These are phyloP conservation scores for Ephemerocybe angulata DNA, from an alignment of 768 basidiomycete species.

Conservation along the genomic window DNA sequence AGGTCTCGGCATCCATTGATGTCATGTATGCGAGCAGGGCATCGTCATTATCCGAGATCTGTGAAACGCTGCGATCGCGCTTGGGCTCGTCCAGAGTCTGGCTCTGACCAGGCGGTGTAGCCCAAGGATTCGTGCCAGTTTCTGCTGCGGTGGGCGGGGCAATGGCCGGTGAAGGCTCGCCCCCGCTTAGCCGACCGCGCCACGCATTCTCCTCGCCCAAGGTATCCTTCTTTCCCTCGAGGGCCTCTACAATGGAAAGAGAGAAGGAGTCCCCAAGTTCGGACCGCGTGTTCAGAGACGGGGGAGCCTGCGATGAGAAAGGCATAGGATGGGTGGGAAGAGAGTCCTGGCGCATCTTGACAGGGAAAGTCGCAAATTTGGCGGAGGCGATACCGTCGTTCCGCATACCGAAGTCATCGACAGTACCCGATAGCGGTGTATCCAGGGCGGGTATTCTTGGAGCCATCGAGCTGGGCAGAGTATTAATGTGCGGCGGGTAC, in stretches of 20 bases:
- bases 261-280: constrained; percentile 29
- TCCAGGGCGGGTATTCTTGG: constrained; percentile 16
- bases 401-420: constrained; percentile 3
- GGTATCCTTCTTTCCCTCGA: constrained; percentile 7
- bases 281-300: constrained; percentile 5
- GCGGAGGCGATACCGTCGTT: constrained; percentile 32
- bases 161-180: constrained; percentile 9
- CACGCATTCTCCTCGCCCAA: constrained; percentile 2
- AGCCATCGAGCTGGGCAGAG: constrained; percentile 16
- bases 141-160: not conserved
- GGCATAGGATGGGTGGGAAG: constrained; percentile 28
- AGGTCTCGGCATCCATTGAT: constrained; percentile 17
- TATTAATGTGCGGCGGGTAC: constrained; percentile 5
- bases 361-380: constrained; percentile 68
- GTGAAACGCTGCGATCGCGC: constrained; percentile 10
- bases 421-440: constrained; percentile 14
- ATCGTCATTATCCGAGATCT: constrained; percentile 28
- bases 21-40: constrained; percentile 39
- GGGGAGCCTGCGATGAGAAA: constrained; percentile 2
- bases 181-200: constrained; percentile 13
- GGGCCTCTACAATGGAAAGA: constrained; percentile 33
- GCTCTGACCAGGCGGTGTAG: not conserved
- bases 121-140: constrained; percentile 5
- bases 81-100: not conserved
- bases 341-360: constrained; percentile 31